phyloP scores from a whole-genome alignment of 2,329 filamentous ascomycete species.

The Neospermospora avenae region DNA sequence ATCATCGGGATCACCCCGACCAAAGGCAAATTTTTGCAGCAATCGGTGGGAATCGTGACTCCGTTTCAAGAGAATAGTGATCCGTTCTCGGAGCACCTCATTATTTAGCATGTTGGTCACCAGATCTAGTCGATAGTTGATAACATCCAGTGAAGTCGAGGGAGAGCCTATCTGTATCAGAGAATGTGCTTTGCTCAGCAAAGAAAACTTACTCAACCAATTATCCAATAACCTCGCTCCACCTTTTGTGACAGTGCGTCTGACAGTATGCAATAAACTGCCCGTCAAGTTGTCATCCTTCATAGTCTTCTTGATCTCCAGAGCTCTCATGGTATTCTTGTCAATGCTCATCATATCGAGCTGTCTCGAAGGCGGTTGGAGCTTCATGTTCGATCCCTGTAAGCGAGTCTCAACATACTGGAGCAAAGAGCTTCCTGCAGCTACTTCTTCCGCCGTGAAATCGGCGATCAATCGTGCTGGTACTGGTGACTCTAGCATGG shows the following conservation, averaged over 20 bases:
- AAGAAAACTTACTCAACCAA: slow-evolving; percentile 59
- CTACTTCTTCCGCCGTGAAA: slow-evolving; percentile 68
- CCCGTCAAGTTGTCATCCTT: slow-evolving; percentile 76
- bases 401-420: slow-evolving; percentile 80
- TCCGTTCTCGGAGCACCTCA: slow-evolving; percentile 64
- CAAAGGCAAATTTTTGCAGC: slow-evolving; percentile 90
- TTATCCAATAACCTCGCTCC: slow-evolving; percentile 80
- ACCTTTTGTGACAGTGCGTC: slow-evolving; percentile 86
- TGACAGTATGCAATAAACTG: slow-evolving; percentile 84
- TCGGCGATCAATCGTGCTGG: slow-evolving; percentile 46
- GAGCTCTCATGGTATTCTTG: slow-evolving; percentile 81
- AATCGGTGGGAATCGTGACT: slow-evolving; percentile 86
- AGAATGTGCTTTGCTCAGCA: background rate
- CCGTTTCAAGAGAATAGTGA: slow-evolving; percentile 65
- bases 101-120: slow-evolving; percentile 71
- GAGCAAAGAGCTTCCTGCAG: slow-evolving; percentile 76
- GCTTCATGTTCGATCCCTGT: slow-evolving; percentile 72
- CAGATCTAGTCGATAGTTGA: slow-evolving; percentile 76
- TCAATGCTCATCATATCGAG: slow-evolving; percentile 87
- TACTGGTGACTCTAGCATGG: slow-evolving; percentile 74
- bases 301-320: slow-evolving; percentile 86
- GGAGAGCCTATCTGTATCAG: slow-evolving; percentile 57
- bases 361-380: slow-evolving; percentile 77
- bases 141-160: slow-evolving; percentile 78
- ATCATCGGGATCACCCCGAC: slow-evolving; percentile 88